Conservation (phyloP, 2,329 filamentous ascomycete genomes). For the Thielaviopsis ethacetica region DNA sequence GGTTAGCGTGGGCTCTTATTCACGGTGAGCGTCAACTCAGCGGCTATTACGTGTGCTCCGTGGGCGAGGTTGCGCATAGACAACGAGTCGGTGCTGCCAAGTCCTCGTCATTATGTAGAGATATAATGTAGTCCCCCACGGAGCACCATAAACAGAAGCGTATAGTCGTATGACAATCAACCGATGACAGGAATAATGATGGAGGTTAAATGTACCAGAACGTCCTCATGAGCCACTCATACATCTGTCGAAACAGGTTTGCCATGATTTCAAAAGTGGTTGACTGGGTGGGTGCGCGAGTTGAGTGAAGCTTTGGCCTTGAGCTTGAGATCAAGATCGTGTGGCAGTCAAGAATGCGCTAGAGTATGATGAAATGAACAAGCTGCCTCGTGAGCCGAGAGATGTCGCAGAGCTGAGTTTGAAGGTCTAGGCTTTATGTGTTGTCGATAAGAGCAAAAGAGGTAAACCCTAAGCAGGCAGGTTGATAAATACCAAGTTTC, state of each 20-base stretch:
- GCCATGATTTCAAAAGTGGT: conserved; percentile 46
- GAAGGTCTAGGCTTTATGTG: neutral
- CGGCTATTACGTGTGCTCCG: neutral
- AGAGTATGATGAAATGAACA: neutral
- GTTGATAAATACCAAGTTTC: neutral
- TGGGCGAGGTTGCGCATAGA: neutral
- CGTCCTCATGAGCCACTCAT: conserved; percentile 94
- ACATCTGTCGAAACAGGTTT: conserved; percentile 81
- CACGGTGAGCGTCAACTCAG: neutral
- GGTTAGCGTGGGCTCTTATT: conserved; percentile 1
- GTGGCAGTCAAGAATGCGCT: neutral
- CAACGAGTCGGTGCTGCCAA: neutral
- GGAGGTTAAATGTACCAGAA: conserved; percentile 59
- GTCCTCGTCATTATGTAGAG: neutral
- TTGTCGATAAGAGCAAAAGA: neutral
- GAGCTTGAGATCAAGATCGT: neutral
- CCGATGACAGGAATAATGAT: neutral
- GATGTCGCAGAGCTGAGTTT: neutral
- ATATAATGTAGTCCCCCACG: neutral
- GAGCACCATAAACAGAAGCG: neutral
- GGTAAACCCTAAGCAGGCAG: neutral
- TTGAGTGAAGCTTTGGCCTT: neutral
- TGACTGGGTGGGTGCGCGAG: neutral
- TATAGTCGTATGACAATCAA: neutral
- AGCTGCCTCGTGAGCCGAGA: too few relatives aligned